Evolutionary conservation across 768 basidiomycete genomes (phyloP).

Genomic region (Flagelloscypha sp.): DNA sequence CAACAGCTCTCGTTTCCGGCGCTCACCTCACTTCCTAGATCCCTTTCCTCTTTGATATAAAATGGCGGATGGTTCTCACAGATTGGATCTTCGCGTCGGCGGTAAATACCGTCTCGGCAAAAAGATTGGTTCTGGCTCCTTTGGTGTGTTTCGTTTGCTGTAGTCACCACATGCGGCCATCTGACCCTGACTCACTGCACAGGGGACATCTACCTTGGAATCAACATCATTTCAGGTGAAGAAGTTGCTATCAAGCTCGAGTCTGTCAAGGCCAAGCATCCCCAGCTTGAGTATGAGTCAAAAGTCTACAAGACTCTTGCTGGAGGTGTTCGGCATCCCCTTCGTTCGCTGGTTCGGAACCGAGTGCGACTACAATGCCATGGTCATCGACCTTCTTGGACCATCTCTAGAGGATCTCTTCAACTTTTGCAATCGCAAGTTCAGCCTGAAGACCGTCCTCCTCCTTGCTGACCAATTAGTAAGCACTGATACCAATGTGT

Average conservation of each 20-base stretch:
- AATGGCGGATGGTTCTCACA: constrained; percentile 58
- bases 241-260: constrained; percentile 82
- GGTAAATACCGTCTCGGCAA: constrained; percentile 71
- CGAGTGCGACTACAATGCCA: constrained; percentile 76
- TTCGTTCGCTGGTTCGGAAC: constrained; percentile 64
- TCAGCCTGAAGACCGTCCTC: constrained; percentile 70
- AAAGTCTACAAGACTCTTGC: constrained; percentile 65
- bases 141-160: constrained; percentile 35
- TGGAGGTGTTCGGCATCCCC: constrained; percentile 71
- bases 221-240: constrained; percentile 79
- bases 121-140: constrained; percentile 74
- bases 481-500: constrained; percentile 18
- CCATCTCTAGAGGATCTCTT: constrained; percentile 58
- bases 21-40: too few species aligned
- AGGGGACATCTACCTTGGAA: constrained; percentile 78
- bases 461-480: constrained; percentile 72
- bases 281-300: constrained; percentile 73
- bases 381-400: constrained; percentile 71
- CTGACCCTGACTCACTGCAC: constrained; percentile 2
- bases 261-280: constrained; percentile 76
- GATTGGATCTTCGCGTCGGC: constrained; percentile 51
- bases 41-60: constrained; percentile 2
- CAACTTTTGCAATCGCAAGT: constrained; percentile 69
- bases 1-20: too few species aligned
- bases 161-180: neutral